phyloP scores from a whole-genome alignment of 331 rosid genomes.

The Acacia pycnantha region DNA sequence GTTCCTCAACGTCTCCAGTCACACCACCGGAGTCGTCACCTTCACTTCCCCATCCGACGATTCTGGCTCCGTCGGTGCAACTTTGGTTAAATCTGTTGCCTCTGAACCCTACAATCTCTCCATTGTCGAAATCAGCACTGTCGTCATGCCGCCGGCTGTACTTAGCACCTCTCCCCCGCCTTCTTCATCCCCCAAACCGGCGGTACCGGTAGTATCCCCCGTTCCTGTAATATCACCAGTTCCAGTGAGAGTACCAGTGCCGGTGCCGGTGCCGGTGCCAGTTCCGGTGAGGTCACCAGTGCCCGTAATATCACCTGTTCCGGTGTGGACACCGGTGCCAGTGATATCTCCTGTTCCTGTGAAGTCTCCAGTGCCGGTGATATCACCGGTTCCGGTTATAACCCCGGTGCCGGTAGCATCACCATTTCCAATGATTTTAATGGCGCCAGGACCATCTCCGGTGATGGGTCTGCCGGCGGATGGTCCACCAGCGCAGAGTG shows the following conservation, averaged over 20 bases:
- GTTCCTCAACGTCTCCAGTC: slow-evolving; percentile 19
- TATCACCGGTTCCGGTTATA: not conserved
- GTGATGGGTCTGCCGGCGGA: not conserved
- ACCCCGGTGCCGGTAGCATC: not conserved
- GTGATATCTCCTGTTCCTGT: not conserved
- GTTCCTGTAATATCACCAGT: not conserved
- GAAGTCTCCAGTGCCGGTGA: not conserved
- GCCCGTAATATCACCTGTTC: not conserved
- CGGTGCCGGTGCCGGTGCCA: not conserved
- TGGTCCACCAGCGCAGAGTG: not conserved
- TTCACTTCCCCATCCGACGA: slow-evolving; percentile 22
- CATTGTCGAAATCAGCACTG: slow-evolving; percentile 32
- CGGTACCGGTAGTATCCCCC: not conserved
- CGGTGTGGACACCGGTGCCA: not conserved
- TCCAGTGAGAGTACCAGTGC: not conserved
- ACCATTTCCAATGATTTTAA: not conserved
- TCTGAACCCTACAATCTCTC: slow-evolving; percentile 34
- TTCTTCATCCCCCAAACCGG: not conserved
- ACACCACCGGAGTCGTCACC: not conserved
- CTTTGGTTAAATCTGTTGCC: slow-evolving; percentile 19
- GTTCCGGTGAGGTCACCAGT: not conserved
- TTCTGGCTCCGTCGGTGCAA: slow-evolving; percentile 6
- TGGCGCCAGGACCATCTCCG: not conserved
- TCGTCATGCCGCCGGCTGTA: slow-evolving; percentile 11
- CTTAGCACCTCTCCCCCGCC: not conserved